Evolutionary conservation across 2,329 filamentous ascomycete genomes (phyloP), one percentile per base, ranked within the genome.

Genomic region (Lomentospora prolificans): DNA sequence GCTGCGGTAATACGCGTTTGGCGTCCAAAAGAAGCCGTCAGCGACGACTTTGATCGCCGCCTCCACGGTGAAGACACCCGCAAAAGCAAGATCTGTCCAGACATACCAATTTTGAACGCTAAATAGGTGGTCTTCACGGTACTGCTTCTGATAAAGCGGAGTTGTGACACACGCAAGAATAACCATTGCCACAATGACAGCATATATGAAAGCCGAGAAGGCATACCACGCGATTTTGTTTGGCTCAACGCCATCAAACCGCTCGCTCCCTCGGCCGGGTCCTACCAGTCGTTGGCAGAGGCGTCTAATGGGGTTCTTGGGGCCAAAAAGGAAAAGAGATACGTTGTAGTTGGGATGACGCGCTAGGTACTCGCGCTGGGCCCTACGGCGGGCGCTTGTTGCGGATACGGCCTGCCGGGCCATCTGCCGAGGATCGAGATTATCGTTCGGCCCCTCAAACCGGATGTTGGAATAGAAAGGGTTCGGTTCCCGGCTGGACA

Each of bases 161-260:
- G 94, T 99, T 1, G 91, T 96, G 53, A 97, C 78, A 65, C 92
- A 99, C 28, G 94, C 94, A 53, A 99, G 79, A 48, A 96, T 72
- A n/a, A 99, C 94, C 95, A 99, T 99, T 53, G 90, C 89, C 44
- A 97, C 89, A 60, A 99, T 96, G 12, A 89, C 87, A 24, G 87
- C 84, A 67, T 99, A 99, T 56, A 97, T 89, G 63, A 99, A 87
- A 3, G 90, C 89, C 0, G 94, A 96, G 67, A 97, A 95, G 0
- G 82, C 76, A 66, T 96, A 96, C 91, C 94, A 99, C 7, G 94
- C 78, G 3, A 88, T 82, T 61, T 90, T 90, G 62, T 94, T 92
- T 0, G 94, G 94, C 58, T 90, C 85, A 1, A 95, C 83, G 12
- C 94, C 94, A 68, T 97, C 89, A 60, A 95, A 87, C 48, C 94